These are phyloP conservation scores for Trichodelitschia bisporula DNA, from an alignment of 495 filamentous ascomycete genomes.

Conservation along the genomic window DNA sequence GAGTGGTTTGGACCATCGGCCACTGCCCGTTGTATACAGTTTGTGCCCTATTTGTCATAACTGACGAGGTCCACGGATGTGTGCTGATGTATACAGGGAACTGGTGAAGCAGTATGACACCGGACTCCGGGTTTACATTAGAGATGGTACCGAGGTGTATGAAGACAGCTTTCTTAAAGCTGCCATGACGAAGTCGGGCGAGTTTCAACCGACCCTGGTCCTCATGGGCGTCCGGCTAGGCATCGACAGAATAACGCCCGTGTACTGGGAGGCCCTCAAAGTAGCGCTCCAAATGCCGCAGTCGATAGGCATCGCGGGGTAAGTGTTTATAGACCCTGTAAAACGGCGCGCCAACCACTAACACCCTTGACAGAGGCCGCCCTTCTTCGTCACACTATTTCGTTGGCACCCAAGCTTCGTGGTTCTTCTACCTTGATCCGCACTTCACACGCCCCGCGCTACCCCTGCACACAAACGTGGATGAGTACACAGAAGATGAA, in stretches of 20 bases:
- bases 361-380: slow-evolving; percentile 37
- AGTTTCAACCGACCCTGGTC: slow-evolving; percentile 65
- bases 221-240: slow-evolving; percentile 72
- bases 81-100: too few species aligned
- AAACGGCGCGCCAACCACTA: neutral
- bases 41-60: too few species aligned
- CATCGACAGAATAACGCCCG: slow-evolving; percentile 76
- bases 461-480: slow-evolving; percentile 24
- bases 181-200: slow-evolving; percentile 34
- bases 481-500: slow-evolving; percentile 41
- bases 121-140: slow-evolving; percentile 57
- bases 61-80: too few species aligned
- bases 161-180: slow-evolving; percentile 61
- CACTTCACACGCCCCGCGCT: slow-evolving; percentile 53
- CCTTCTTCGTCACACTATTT: slow-evolving; percentile 95
- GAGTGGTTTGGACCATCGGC: slow-evolving; percentile 99
- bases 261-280: slow-evolving; percentile 79
- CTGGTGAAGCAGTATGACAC: slow-evolving; percentile 34
- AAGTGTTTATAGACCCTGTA: slow-evolving; percentile 13
- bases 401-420: slow-evolving; percentile 68
- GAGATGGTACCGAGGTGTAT: slow-evolving; percentile 77
- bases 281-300: slow-evolving; percentile 60
- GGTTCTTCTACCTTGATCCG: slow-evolving; percentile 89
- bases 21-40: slow-evolving; percentile 90
- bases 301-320: slow-evolving; percentile 91